A percentile compares a stretch with the other conserved stretches of the same genome.
phyloP scores from a whole-genome alignment of 148 eudicot species.

The Heliamphora exappendiculata region DNA sequence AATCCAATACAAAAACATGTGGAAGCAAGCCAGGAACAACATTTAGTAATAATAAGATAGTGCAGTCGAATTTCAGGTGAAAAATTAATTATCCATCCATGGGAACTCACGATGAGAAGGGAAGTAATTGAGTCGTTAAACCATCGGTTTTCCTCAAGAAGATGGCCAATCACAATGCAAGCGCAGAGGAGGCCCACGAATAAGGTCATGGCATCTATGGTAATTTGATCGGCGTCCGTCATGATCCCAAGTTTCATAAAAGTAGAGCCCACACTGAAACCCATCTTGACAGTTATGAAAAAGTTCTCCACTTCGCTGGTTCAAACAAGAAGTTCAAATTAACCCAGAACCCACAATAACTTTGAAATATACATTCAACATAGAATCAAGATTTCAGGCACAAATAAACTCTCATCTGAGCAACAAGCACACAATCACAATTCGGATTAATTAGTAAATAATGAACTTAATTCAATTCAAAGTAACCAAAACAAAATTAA shows the following conservation, averaged over 20 bases:
- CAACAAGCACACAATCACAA: neutral
- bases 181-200: slow-evolving; percentile 33
- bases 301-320: no score
- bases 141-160: slow-evolving; percentile 37
- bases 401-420: neutral
- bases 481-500: neutral
- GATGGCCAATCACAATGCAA: slow-evolving; percentile 37
- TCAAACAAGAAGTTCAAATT: neutral
- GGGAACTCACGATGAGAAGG: slow-evolving; percentile 28
- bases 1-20: neutral
- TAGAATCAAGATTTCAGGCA: neutral
- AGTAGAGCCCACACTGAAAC: neutral
- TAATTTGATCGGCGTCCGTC: slow-evolving; percentile 13
- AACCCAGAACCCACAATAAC: neutral
- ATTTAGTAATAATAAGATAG: neutral
- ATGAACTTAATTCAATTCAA: neutral
- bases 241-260: slow-evolving; percentile 14
- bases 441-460: neutral
- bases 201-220: slow-evolving; percentile 25
- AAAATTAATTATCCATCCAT: no score
- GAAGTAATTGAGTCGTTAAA: slow-evolving; percentile 32
- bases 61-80: no score
- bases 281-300: slow-evolving; percentile 21
- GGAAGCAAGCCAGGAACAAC: no score
- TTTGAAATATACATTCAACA: neutral